Base-by-base conservation (phyloP, 306 rosid genomes). In the Vigna hirtella region DNA sequence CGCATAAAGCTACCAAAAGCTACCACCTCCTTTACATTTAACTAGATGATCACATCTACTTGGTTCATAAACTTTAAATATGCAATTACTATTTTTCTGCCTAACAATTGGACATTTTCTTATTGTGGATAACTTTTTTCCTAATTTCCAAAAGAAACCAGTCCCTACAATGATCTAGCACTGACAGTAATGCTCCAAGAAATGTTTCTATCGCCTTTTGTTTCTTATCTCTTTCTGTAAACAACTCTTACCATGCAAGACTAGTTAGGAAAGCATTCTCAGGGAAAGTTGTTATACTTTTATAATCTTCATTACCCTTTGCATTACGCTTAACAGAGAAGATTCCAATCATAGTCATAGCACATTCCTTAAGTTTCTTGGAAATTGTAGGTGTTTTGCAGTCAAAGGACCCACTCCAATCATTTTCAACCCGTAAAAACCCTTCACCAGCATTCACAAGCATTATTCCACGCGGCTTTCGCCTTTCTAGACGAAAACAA, bases 401-500 rank as follows among this genome's bases (percentile, higher is more conserved):
- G 84, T 87, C 96, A 7, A 88, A 91, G 93, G 94, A 96, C 76
- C 87, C 96, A 80, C 86, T 91, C n/a, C 69, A 87, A 4, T 77
- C 96, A 1, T 83, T 91, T 79, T 87, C 93, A 5, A 81, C 80
- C 66, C 64, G 47, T 43, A 87, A 74, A 58, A 71, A 86, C 68
- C 38, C 88, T 47, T 63, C 84, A 24, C 77, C 90, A 15, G 64
- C 86, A 36, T 65, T 89, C 81, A 72, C 69, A 71, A 76, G 77
- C 80, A 75, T 88, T 83, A 76, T 90, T 26, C 69, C 87, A 18
- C 85, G 86, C 12, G 79, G 81, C 38, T 81, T 88, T 50, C 61
- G 87, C 85, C 69, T 86, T 17, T 57, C 42, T 61, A 87, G 88
- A 73, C 81, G 76, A 4, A 93, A 90, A 47, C 88, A 83, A 6